Conservation (phyloP, 1,284 basidiomycete species). For the Wallemia mellicola region DNA sequence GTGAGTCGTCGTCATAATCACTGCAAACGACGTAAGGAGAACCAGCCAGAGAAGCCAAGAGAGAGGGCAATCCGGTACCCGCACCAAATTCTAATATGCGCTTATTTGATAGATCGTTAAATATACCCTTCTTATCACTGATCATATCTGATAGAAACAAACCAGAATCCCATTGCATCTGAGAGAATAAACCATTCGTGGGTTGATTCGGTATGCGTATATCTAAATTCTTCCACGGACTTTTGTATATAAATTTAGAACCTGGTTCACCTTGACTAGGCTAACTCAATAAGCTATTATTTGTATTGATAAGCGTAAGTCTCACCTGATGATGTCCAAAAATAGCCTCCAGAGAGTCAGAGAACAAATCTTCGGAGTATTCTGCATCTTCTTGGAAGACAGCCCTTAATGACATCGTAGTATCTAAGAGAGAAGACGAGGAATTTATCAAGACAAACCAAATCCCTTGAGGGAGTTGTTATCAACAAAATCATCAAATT, state of each 20-base stretch:
- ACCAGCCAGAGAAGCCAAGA: not conserved
- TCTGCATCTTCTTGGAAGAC: not conserved
- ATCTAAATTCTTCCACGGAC: not conserved
- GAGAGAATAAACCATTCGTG: not conserved
- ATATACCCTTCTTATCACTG: not conserved
- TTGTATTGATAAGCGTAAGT: not conserved
- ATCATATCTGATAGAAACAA: not conserved
- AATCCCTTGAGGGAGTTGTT: not conserved
- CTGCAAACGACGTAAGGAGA: not conserved
- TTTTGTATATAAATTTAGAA: not conserved
- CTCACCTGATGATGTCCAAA: slow-evolving; percentile 1
- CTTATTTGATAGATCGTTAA: not conserved
- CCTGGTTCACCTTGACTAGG: not conserved
- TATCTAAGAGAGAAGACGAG: not conserved
- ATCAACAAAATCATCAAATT: not conserved
- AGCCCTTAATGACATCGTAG: not conserved
- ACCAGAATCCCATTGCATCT: slow-evolving; percentile 1
- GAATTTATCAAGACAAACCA: not conserved
- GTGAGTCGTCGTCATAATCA: not conserved
- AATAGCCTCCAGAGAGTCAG: not conserved
- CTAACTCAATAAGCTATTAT: no score
- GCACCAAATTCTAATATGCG: not conserved
- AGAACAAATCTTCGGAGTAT: not conserved
- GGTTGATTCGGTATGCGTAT: not conserved
- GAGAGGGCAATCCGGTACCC: not conserved